A percentile compares a stretch with the other conserved stretches of the same genome.
These are phyloP conservation scores for Rhodosorus marinus DNA, from an alignment of 23 red algal species.

Conservation along the genomic window DNA sequence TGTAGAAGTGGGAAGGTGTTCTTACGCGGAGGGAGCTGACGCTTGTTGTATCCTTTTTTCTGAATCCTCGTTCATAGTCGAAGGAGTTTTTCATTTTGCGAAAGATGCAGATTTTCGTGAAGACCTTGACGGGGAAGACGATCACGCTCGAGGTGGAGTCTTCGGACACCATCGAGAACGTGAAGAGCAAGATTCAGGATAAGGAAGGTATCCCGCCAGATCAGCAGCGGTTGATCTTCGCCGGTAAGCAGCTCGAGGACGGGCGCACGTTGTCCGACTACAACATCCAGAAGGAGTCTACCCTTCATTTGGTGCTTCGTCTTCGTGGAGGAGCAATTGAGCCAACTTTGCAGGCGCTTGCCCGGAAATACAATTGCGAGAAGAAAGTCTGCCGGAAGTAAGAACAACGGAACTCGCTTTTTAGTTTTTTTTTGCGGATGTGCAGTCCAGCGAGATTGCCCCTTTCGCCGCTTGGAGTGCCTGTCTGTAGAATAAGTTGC, in stretches of 20 bases:
- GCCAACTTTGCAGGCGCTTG: conserved; percentile 75
- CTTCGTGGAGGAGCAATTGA: conserved; percentile 94
- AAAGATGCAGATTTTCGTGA: conserved; percentile 99
- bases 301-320: conserved; percentile 86
- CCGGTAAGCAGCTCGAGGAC: conserved; percentile 98
- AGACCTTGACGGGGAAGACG: conserved; percentile 93
- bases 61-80: too few relatives aligned
- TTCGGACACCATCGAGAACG: conserved; percentile 90
- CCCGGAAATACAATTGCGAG: conserved; percentile 78
- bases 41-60: too few relatives aligned
- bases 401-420: too few relatives aligned
- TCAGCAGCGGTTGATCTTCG: conserved; percentile 98
- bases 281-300: conserved; percentile 99
- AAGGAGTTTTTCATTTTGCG: too few relatives aligned
- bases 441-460: too few relatives aligned
- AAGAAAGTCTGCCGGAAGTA: conserved; percentile 84
- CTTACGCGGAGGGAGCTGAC: too few relatives aligned
- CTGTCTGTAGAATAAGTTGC: not conserved
- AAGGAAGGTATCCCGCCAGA: conserved; percentile 94
- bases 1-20: too few relatives aligned
- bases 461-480: not conserved
- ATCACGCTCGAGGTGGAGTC: conserved; percentile 97
- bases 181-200: conserved; percentile 99
- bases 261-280: conserved; percentile 92
- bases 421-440: too few relatives aligned